Evolutionary conservation across 73 alveolate species (phyloP), one percentile per base, ranked within the genome.

Genomic region (Stentor roeselii): DNA sequence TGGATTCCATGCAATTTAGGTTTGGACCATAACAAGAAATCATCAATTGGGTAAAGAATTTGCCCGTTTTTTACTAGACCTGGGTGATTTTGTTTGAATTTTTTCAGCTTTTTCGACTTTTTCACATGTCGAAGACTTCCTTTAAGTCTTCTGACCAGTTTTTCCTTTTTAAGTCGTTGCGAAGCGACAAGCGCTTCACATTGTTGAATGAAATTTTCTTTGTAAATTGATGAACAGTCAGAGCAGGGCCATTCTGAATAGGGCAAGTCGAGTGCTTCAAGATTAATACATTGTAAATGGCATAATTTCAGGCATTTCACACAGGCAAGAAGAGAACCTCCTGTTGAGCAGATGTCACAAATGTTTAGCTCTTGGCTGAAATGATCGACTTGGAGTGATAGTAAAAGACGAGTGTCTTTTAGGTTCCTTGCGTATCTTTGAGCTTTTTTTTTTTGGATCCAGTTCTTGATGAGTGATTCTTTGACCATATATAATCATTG

Each of bases 1-100:
- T 67, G 42, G 1, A 67, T 21, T 21, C 37, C 80, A 67, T 67
- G 80, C 37, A 67, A 34, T 67, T 67, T 32, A 67, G 80, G 80
- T 21, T 67, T 67, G 21, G n/a, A 14, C 80, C 80, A 67, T 32
- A 67, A 21, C 15, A 67, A 21, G 21, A 21, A 14, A 67, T 67
- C 80, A 67, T n/a, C 21, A 1, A 67, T 67, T 2, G 80, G 80
- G 2, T 67, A 67, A 30, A 34, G 0, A 40, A 67, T 67, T 67
- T 67, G n/a, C 80, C 80, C 80, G 11, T 32, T 27, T 67, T 67
- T 67, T 32, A 67, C 41, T 21, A 67, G 37, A 67, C 34, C 41
- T 21, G 80, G 80, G 37, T 67, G 80, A 1, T 67, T 67, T 21
- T n/a, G 11, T 67, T 67, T 34, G 37, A 67, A 67, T 30, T 32